Evolutionary conservation across 2,329 filamentous ascomycete genomes (phyloP), one percentile per base, ranked within the genome.

Genomic region (Exophiala xenobiotica): DNA sequence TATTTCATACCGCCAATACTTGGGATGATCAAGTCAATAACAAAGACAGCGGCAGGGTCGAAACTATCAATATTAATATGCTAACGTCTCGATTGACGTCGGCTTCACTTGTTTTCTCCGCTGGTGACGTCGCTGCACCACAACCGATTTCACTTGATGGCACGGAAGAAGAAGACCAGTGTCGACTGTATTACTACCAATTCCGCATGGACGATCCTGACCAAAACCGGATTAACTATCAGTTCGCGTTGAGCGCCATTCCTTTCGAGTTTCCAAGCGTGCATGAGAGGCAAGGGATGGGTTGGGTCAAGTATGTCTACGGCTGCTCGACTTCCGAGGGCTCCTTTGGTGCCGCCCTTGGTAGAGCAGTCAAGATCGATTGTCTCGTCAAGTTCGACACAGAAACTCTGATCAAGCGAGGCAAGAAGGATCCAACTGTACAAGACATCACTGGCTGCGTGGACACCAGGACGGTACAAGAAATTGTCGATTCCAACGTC

Each of bases 1-100:
- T 88, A 38, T 87, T 88, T 55, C 86, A 88, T 61, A 86, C 84
- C 0, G 85, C 83, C 1, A 88, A 87, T 58, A 80, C 80, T 1
- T 89, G 85, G 86, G 82, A 87, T 46, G 74, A 77, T 3, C 57
- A 65, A 1, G 54, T 67, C 12, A 20, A 62, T 1, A 58, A 64
- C n/a, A 53, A 56, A 16, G 61, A 63, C 8, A 53, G 69, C 48
- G 33, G 56, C 23, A 16, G 39, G 37, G 6, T 60, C 57, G 60
- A 70, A 51, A 61, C 72, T 0, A 62, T 61, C 12, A 70, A 74
- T 1, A 81, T 88, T 3, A 82, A 84, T 60, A 77, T 88, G 62
- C 71, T 88, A 1, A 80, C 78, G 1, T 88, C 85, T 57, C 79
- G 86, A 3, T 70, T 87, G 35, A 88, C 83, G 1, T 85, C 82